Evolutionary conservation across 495 filamentous ascomycete species (phyloP).

Genomic region (Penicillium alfredii): DNA sequence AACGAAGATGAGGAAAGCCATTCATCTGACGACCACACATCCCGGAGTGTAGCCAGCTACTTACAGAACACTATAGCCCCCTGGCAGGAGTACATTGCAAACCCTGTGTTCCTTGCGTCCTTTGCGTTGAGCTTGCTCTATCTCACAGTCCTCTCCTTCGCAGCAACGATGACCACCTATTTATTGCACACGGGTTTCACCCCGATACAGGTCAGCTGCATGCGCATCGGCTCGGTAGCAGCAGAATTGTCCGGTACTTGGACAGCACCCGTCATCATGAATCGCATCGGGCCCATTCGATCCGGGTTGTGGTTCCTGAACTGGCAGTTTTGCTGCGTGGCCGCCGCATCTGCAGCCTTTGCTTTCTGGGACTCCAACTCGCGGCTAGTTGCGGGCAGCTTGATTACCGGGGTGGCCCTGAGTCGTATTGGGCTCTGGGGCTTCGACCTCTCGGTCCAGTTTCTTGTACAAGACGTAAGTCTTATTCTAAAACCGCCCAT

Average conservation of each 20-base stretch:
- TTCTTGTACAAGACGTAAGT: slow-evolving; percentile 59
- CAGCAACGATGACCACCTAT: slow-evolving; percentile 55
- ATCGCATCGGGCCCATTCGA: slow-evolving; percentile 49
- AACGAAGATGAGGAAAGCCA: not conserved
- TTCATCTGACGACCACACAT: slow-evolving; percentile 2
- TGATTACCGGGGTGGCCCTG: slow-evolving; percentile 47
- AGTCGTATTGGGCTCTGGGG: slow-evolving; percentile 64
- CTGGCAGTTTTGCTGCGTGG: slow-evolving; percentile 54
- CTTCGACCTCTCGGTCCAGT: slow-evolving; percentile 60
- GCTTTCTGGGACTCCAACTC: slow-evolving; percentile 30
- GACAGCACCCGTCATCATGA: slow-evolving; percentile 47
- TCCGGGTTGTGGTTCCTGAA: slow-evolving; percentile 58
- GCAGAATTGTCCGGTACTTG: slow-evolving; percentile 47
- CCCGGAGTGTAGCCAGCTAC: not conserved
- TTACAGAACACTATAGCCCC: slow-evolving; percentile 14
- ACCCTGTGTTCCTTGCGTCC: slow-evolving; percentile 46
- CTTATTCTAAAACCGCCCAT: not conserved
- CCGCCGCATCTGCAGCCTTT: slow-evolving; percentile 33
- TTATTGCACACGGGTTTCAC: slow-evolving; percentile 51
- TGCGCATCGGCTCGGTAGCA: slow-evolving; percentile 46
- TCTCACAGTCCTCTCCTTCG: slow-evolving; percentile 54
- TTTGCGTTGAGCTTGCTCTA: slow-evolving; percentile 51
- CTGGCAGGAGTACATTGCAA: slow-evolving; percentile 38
- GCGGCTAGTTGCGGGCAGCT: slow-evolving; percentile 33
- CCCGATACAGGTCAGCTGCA: slow-evolving; percentile 45